Base-by-base conservation (phyloP, 208 protist genomes). In the Leishmania mexicana region DNA sequence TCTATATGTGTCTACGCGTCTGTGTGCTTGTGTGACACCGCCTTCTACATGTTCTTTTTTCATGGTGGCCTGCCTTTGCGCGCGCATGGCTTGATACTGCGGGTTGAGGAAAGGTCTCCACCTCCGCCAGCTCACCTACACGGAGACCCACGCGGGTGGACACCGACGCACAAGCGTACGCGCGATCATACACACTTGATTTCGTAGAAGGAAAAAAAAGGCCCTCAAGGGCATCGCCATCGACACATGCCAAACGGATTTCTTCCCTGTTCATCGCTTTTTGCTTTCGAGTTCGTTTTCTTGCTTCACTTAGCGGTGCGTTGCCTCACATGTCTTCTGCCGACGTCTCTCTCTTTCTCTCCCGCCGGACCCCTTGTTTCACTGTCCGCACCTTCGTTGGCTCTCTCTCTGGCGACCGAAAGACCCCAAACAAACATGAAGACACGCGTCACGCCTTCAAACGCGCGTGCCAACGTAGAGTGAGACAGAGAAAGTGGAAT, bases 1-100 rank as follows among this genome's bases (percentile, higher is more conserved):
- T 76, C 3, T 40, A 4, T 68, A 15, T 51, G n/a, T 73, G 47
- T 72, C 38, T 83, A 53, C 47, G 58, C 45, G 40, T 81, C 17
- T 76, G 70, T 81, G 71, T 71, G 31, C 47, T 45, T 28, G 64
- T 70, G 42, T 2, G 13, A 15, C 45, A 11, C 70, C 45, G 45
- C 40, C 6, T 74, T 53, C 28, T 4, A 15, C 70, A 13, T 72
- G 28, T 8, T 51, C 70, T 53, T 47, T 38, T 17, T 47, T 6
- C 28, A 51, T 53, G 10, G 45, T 31, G 70, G 24, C 31, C 15
- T 5, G n/a, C 28, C 45, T 38, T 45, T 1, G 24, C 13, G 24
- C 38, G 8, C 45, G 31, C 70, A 10, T 74, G 24, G 42, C 31
- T 74, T n/a, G 7, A 35, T 53, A 17, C 28, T 68, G 3, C 40